Base-by-base conservation (phyloP, 2,329 filamentous ascomycete species). In the Cyclaneusma minus region DNA sequence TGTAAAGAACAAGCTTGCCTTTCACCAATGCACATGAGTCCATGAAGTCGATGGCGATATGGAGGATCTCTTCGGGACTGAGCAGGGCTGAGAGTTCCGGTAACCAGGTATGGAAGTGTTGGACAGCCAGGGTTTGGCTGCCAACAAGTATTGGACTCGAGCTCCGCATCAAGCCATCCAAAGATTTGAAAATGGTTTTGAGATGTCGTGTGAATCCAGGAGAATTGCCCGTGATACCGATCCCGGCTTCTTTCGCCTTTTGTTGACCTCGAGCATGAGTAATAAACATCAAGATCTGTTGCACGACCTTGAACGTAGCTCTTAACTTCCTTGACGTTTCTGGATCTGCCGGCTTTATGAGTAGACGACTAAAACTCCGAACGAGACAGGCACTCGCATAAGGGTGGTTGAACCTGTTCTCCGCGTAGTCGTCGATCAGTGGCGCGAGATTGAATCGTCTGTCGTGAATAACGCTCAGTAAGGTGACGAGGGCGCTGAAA, bases 71-170 rank as follows among this genome's bases (percentile, higher is more conserved):
- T 41, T 84, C 77, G 0, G 76, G 73, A 4, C 66, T 68, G 44
- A 95, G 63, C 19, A 89, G 62, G 2, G 75, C 71, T 1, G 70
- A 63, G 7, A 98, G 68, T 46, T 95, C 87, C 0, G 89, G 87
- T n/a, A 98, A 59, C 89, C 89, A 98, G 0, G 81, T 80, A 46
- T 95, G 87, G 48, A 95, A 92, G 48, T 95, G 83, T 50, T 98
- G 89, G 8, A 95, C 84, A 3, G 91, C 74, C 25, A 98, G 59
- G 0, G 89, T 95, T 53, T 98, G 92, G 35, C 81, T 95, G 17
- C 89, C 89, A 9, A 95, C 80, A 13, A 95, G 58, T 11, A 85
- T 74, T 0, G 89, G 80, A 3, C 83, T 79, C 2, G 73, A 63
- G 48, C 83, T 93, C 33, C 75, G 72, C 82, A 98, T 94, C 54